A percentile compares a stretch with the other conserved stretches of the same genome.
Conservation (phyloP, 2,329 filamentous ascomycete genomes). For the Zymoseptoria tritici region DNA sequence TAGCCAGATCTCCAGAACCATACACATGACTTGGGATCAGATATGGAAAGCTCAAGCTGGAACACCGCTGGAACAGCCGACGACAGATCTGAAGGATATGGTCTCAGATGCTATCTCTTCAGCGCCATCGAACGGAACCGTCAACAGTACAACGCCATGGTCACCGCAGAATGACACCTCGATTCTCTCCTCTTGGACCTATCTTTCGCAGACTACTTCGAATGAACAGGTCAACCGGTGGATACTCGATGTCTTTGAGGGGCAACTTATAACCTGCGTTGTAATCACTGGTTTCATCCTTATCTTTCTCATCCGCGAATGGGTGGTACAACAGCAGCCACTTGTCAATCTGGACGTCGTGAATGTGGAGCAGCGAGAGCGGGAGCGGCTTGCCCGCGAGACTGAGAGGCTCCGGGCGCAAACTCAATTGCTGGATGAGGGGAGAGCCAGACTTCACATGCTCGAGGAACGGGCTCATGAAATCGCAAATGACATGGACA, state of each 20-base stretch:
- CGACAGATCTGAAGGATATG: slow-evolving; percentile 1
- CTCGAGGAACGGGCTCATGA: slow-evolving; percentile 16
- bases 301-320: slow-evolving; percentile 93
- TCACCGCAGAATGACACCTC: slow-evolving; percentile 18
- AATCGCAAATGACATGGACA: slow-evolving; percentile 12
- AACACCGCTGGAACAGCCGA: slow-evolving; percentile 1
- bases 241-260: slow-evolving; percentile 78
- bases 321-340: slow-evolving; percentile 96
- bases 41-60: background rate
- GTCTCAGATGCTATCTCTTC: background rate
- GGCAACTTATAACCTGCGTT: slow-evolving; percentile 84
- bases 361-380: slow-evolving; percentile 20
- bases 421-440: slow-evolving; percentile 23
- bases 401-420: slow-evolving; percentile 21
- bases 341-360: slow-evolving; percentile 56
- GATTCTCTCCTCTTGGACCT: slow-evolving; percentile 25
- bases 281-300: slow-evolving; percentile 92
- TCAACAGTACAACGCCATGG: slow-evolving; percentile 9
- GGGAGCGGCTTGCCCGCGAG: slow-evolving; percentile 24
- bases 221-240: slow-evolving; percentile 67
- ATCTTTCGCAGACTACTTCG: slow-evolving; percentile 58
- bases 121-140: background rate
- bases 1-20: slow-evolving; percentile 1
- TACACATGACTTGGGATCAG: background rate
- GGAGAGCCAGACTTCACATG: slow-evolving; percentile 18